Base-by-base conservation (phyloP, 768 basidiomycete genomes). In the Scleroderma citrinum region DNA sequence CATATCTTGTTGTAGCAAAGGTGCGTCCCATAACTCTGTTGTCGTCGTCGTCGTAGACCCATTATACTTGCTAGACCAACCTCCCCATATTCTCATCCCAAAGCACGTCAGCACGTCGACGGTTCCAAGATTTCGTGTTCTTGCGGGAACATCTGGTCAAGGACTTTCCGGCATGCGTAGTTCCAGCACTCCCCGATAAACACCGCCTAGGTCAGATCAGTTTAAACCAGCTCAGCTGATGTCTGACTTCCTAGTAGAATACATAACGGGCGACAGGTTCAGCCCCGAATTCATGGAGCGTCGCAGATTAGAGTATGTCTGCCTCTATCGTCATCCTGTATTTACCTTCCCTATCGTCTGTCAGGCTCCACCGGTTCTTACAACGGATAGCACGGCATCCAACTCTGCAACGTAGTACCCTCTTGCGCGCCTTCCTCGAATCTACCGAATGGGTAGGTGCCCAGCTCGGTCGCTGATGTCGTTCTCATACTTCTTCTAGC, bases 111-210 rank as follows among this genome's bases (percentile, higher is more conserved):
- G 74, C 87, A 14, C 82, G 96, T 44, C 78, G 96, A 50, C 83
- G 96, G 29, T 99, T 95, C 70, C 91, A 94, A 60, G 96, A 99
- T 69, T 99, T 99, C 68, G 88, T 90, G 32, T 98, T 98, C 63
- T 73, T 99, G 41, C 76, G 90, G 50, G 84, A 95, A 40, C 82
- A 95, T 58, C 79, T 99, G 21, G 80, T 82, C 11, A 84, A 83
- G 70, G 87, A 94, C 68, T 99, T 97, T 61, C 92, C 93, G 3
- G 96, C 96, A 48, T 95, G 93, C 60, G 93, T 99, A n/a, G 91
- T 98, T 0, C 94, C 96, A 23, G 90, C 91, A 8, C 76, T 99
- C 40, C 96, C 96, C 7, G 93, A 92, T 68, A 99, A 98, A 68
- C 96, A 98, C 62, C 78, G 96, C 46, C 71, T 98, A 62, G 95